Evolutionary conservation across 768 basidiomycete species (phyloP), one percentile per base, ranked within the genome.

Genomic region (Sporobolomyces pararoseus): DNA sequence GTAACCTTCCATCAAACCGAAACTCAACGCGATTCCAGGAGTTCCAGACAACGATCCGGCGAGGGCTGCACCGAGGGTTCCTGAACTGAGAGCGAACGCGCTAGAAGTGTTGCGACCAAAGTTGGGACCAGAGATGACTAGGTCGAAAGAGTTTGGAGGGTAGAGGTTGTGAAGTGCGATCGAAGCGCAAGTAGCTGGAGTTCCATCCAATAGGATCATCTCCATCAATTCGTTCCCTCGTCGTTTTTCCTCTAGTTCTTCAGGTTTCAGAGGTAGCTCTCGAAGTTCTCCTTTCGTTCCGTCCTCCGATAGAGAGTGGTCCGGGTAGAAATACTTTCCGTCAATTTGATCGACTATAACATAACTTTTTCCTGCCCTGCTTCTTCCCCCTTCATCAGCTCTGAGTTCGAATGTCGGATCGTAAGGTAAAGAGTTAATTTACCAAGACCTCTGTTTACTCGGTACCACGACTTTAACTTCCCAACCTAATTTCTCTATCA

Each of bases 391-490:
- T 25, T 27, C 25, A 42, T 49, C 46, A 32, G 29, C 12, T 9
- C 29, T 17, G 3, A 9, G 27, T 47, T n/a, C 27, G 10, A 17
- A 52, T 10, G n/a, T 21, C 21, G 5, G 49, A 54, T 7, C n/a
- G 51, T 47, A 75, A 59, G 44, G 77, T 27, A 31, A 5, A 23
- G 39, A 42, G 17, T 9, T 17, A 17, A 42, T 46, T 3, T n/a
- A 61, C 81, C 81, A 82, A 34, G 75, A 76, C 64, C 79, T 78
- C 71, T 82, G 81, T 23, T 72, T 75, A 27, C 78, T 74, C 0
- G 81, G 81, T 4, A 81, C 76, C 54, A 82, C 81, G 32, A 82
- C 80, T 31, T 75, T 72, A 4, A 82, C 79, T 19, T 81, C 79
- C 77, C 79, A 80, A 0, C 78, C 79, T 9, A 80, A 71, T 5